phyloP scores from a whole-genome alignment of 2,329 filamentous ascomycete genomes.

The Apiospora arundinis region DNA sequence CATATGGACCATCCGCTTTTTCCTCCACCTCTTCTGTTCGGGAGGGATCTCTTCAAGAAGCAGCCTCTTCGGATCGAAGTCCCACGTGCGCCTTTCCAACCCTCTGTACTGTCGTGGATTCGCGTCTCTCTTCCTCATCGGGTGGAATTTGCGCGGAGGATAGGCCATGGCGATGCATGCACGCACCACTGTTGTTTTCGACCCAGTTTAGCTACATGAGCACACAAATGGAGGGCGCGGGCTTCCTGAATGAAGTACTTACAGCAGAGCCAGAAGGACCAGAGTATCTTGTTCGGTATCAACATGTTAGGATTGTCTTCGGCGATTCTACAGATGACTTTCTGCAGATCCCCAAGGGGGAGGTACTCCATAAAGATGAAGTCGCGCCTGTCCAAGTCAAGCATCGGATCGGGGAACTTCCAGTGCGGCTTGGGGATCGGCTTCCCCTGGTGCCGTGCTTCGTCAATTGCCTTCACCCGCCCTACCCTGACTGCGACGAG shows the following conservation, averaged over 20 bases:
- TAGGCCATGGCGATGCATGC: conserved; percentile 12
- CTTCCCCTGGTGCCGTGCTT: neutral
- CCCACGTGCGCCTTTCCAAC: no score
- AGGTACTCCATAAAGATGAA: conserved; percentile 16
- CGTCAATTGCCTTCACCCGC: neutral
- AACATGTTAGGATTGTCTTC: accelerated
- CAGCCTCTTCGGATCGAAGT: neutral
- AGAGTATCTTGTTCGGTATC: conserved; percentile 6
- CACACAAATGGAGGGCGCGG: no score
- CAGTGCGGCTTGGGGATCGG: neutral
- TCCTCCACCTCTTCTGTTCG: neutral
- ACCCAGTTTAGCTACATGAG: neutral
- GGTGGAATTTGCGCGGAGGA: conserved; percentile 3
- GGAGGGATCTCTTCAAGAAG: neutral
- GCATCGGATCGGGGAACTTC: neutral
- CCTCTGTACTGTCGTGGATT: no score
- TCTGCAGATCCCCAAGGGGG: neutral
- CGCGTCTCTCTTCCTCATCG: neutral
- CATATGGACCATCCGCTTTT: neutral
- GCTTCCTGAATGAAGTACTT: neutral
- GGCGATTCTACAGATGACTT: neutral
- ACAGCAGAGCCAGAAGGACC: conserved; percentile 19
- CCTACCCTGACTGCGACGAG: neutral
- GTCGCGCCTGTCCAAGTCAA: neutral
- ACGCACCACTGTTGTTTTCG: neutral